Evolutionary conservation across 768 basidiomycete species (phyloP), one percentile per base, ranked within the genome.

Genomic region (Boletus reticulatus): DNA sequence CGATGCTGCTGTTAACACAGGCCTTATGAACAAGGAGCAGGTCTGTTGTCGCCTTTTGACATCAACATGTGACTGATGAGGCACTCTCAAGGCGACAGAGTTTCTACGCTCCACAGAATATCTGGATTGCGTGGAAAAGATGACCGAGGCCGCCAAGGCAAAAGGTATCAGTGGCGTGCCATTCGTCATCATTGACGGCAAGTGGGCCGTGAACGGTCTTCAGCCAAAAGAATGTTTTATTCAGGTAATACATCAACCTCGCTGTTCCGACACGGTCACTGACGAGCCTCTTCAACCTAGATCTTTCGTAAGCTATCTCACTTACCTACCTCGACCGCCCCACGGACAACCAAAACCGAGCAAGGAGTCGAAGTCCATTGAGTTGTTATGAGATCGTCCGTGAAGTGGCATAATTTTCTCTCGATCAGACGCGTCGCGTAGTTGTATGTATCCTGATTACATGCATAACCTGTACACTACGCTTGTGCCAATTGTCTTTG

Each of bases 81-180:
- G 10, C 20, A 4, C 22, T 17, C 22, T 48, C 16, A 48, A 79
- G 73, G 77, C 76, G 10, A 49, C 62, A 5, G 46, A 62, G 19
- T 82, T 80, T 67, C 67, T 82, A 43, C 51, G 59, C 6, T 72
- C 75, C 2, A 68, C 70, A 34, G 76, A 76, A 54, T 69, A 69
- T 55, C 57, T 64, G 49, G 63, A 71, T 34, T 73, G 76, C 41
- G 75, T 81, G 13, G 59, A 74, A 44, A 68, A 67, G 34, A 76
- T 73, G 55, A 70, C 77, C 10, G 60, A 61, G 17, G 69, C 72
- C 22, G 77, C 78, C 13, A 72, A 69, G 52, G 57, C 63, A n/a
- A 65, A 72, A 3, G 78, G 79, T 27, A 75, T 82, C 53, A 72
- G 65, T 12, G 80, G 81, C 31, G 80, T 82, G 0, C 81, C 81